Evolutionary conservation across 495 filamentous ascomycete species (phyloP).

Genomic region (Xylaria scruposa): DNA sequence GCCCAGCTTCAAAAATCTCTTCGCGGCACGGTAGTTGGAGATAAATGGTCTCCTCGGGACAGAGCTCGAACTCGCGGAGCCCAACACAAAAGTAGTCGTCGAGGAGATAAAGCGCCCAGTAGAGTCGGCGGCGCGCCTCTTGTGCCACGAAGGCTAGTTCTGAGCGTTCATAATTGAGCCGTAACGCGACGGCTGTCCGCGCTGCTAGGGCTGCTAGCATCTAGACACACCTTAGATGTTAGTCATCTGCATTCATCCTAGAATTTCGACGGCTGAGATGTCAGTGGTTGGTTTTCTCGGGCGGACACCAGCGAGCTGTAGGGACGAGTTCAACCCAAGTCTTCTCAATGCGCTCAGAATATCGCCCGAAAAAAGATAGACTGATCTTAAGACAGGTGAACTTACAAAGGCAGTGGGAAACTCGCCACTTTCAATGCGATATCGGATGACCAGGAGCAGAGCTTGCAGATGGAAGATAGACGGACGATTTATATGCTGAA

Average conservation of each 20-base stretch:
- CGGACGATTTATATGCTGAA: slow-evolving; percentile 37
- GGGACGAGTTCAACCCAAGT: neutral
- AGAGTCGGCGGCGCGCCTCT: slow-evolving; percentile 39
- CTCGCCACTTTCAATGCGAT: slow-evolving; percentile 37
- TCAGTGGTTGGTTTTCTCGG: neutral
- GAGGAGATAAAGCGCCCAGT: slow-evolving; percentile 40
- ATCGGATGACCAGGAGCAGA: slow-evolving; percentile 40
- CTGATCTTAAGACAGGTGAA: no score
- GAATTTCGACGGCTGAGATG: no score
- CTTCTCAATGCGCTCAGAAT: neutral
- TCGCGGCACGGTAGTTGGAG: slow-evolving; percentile 41
- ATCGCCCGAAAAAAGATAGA: neutral
- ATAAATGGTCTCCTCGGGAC: slow-evolving; percentile 39
- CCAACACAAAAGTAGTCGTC: slow-evolving; percentile 41
- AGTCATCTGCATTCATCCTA: neutral
- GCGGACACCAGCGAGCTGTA: neutral
- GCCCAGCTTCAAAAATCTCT: slow-evolving; percentile 35
- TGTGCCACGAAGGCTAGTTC: slow-evolving; percentile 39
- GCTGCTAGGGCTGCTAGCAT: slow-evolving; percentile 40
- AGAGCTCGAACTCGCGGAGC: slow-evolving; percentile 39
- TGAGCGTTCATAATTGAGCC: slow-evolving; percentile 40
- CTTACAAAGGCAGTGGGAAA: slow-evolving; percentile 37
- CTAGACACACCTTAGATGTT: neutral
- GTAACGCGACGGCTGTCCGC: slow-evolving; percentile 37
- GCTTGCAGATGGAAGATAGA: slow-evolving; percentile 41